Percentiles rank a stretch among this genome's conserved stretches.
phyloP scores from a whole-genome alignment of 768 basidiomycete genomes.

The Boletus rex-veris region DNA sequence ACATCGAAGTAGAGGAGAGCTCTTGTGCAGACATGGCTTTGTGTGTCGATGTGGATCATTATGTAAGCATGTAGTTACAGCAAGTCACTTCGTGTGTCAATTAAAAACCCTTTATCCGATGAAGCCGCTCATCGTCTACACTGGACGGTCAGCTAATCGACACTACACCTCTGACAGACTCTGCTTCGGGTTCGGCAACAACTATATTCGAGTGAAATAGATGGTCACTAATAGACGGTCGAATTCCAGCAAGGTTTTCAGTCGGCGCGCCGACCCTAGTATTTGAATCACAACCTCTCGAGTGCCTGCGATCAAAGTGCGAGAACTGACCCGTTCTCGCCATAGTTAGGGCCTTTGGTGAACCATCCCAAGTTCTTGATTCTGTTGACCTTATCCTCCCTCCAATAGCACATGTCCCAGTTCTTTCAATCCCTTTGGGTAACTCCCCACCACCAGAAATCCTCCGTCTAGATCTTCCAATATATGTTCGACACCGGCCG shows the following conservation, averaged over 20 bases:
- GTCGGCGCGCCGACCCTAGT: too few species aligned
- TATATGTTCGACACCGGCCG: slow-evolving; percentile 35
- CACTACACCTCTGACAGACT: too few species aligned
- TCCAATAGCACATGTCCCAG: slow-evolving; percentile 33
- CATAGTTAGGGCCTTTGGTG: slow-evolving; percentile 38
- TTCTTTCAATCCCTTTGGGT: slow-evolving; percentile 30
- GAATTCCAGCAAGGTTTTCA: too few species aligned
- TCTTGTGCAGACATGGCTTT: slow-evolving; percentile 10
- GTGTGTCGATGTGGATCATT: background rate
- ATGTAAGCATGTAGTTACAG: slow-evolving; percentile 6
- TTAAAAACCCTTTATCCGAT: too few species aligned
- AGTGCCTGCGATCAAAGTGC: too few species aligned
- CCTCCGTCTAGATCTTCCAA: slow-evolving; percentile 5
- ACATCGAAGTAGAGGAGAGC: background rate
- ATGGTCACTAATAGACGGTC: too few species aligned
- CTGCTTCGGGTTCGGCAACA: too few species aligned
- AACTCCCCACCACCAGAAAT: slow-evolving; percentile 41
- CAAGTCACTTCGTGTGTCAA: too few species aligned
- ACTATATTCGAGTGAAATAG: too few species aligned
- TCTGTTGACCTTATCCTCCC: background rate
- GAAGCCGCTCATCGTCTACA: too few species aligned
- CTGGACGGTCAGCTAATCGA: too few species aligned
- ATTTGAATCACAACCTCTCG: too few species aligned
- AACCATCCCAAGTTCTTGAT: slow-evolving; percentile 37
- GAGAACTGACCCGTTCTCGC: slow-evolving; percentile 35